Evolutionary conservation across 2,329 filamentous ascomycete species (phyloP), one percentile per base, ranked within the genome.

Genomic region (Pleurostoma richardsiae): DNA sequence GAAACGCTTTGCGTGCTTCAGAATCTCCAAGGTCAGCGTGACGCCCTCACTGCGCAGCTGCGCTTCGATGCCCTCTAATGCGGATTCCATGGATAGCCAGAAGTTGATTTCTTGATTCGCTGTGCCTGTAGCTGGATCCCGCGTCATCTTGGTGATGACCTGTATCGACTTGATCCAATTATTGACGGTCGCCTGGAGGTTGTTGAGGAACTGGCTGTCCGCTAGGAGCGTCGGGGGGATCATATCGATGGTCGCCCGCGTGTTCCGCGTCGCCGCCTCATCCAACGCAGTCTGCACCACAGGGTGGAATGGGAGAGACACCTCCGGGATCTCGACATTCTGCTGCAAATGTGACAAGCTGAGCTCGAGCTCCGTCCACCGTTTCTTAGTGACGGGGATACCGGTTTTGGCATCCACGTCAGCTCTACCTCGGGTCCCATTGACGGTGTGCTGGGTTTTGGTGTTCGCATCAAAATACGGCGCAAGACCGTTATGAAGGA

Each of bases 91-190:
- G 2, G 90, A 95, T 43, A 99, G 68, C 94, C 94, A 99, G 62
- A 99, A 99, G 66, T 96, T 96, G 66, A 99, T 96, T 67, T 99
- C 94, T 65, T 97, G 94, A 47, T 89, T 92, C 30, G 94, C 94
- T 27, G 90, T 95, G 30, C 64, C 85, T 63, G 73, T 80, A 4
- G 75, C 73, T 1, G 89, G 83, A 58, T 99, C 94, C 59, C 90
- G 84, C 39, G 90, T 89, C 74, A 96, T 87, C 69, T 95, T 95
- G 38, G 94, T 99, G 56, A 96, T 95, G 42, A 86, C 86, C 65
- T 96, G 92, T 54, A 99, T 99, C 8, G 92, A 95, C 71, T 95
- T 95, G 71, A 99, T 99, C 94, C 94, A 99, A 52, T 86, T 85
- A 65, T 97, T 99, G 50, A 97, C 94, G 42, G 86, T 94, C 43